Conservation (phyloP, 1,139 yeast genomes). For the Chernovozyma sophiae-reginae region DNA sequence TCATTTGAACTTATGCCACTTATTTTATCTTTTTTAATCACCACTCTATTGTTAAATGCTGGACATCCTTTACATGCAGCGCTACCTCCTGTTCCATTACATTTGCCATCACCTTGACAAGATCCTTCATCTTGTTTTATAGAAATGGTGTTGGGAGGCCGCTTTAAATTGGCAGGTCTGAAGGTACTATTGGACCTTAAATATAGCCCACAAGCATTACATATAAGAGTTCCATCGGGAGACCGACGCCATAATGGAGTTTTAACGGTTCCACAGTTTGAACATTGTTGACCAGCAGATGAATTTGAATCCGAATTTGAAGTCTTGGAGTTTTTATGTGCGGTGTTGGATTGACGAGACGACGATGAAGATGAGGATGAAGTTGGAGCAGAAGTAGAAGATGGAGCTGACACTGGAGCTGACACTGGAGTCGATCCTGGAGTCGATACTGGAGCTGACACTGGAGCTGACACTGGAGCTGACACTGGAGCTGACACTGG, state of each 20-base stretch:
- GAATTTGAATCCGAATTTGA: neutral
- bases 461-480: no score
- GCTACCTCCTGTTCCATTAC: conserved; percentile 86
- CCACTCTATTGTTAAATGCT: conserved; percentile 68
- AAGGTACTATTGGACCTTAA: conserved; percentile 51
- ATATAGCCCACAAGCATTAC: conserved; percentile 71
- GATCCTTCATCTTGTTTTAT: conserved; percentile 51
- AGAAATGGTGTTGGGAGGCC: conserved; percentile 58
- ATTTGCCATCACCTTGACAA: conserved; percentile 79
- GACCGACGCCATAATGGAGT: conserved; percentile 72
- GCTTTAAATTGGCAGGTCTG: conserved; percentile 58
- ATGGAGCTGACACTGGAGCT: no score
- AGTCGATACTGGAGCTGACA: no score
- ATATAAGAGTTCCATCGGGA: conserved; percentile 60
- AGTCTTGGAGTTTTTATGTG: no score
- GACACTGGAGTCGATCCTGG: no score
- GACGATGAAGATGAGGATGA: no score
- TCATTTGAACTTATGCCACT: neutral
- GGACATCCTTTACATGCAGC: conserved; percentile 81
- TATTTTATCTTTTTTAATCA: conserved; percentile 19
- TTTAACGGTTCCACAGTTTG: conserved; percentile 64
- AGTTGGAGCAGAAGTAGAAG: no score
- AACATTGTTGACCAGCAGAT: conserved; percentile 48
- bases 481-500: no score
- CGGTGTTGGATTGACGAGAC: no score